Percentiles rank a stretch among this genome's conserved stretches.
Conservation (phyloP, 208 protist genomes). For the Porcisia hertigi region DNA sequence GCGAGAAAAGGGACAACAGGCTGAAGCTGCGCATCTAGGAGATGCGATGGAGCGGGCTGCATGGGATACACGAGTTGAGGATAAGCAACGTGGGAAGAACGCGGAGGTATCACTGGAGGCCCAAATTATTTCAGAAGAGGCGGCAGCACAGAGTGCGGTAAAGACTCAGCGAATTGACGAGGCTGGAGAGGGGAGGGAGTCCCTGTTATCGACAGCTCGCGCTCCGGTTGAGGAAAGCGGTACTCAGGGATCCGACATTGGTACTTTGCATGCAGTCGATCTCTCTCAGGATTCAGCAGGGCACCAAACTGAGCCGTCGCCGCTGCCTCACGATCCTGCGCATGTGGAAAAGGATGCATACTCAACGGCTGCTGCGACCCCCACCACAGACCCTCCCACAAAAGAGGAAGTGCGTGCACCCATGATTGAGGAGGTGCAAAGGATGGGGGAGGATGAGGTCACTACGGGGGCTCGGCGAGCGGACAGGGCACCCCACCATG, state of each 20-base stretch:
- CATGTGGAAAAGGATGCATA: background rate
- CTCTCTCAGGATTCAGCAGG: background rate
- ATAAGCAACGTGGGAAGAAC: background rate
- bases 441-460: background rate
- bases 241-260: background rate
- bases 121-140: background rate
- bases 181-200: background rate
- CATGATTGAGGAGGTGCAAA: background rate
- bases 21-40: background rate
- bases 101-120: background rate
- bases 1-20: background rate
- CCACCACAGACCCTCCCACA: background rate
- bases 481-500: background rate
- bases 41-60: background rate
- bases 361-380: background rate
- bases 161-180: background rate
- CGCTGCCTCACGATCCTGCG: background rate
- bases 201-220: no score
- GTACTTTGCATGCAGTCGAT: background rate
- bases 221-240: background rate
- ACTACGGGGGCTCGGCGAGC: background rate
- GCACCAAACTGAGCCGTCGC: background rate
- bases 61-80: background rate
- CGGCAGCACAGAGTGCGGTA: background rate
- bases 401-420: background rate